Evolutionary conservation across 139 green algal species (phyloP).

Genomic region (Chlamydomonas asymmetrica): DNA sequence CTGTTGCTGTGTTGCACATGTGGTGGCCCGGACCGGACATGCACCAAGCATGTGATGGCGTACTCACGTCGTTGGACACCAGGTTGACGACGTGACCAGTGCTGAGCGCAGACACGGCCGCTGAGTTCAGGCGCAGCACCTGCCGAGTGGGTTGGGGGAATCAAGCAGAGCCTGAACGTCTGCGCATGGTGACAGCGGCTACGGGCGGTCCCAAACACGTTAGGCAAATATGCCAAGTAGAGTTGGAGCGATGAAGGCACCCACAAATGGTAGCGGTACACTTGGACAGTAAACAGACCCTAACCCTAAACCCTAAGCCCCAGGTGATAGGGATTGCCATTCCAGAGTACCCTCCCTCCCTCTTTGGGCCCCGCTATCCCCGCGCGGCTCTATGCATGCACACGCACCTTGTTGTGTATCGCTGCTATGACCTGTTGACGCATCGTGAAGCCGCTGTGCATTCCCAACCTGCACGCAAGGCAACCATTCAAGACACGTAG

Average conservation of each 20-base stretch:
- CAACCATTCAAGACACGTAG: not conserved
- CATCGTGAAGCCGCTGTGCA: slow-evolving; percentile 67
- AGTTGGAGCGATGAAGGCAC: not conserved
- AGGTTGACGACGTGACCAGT: slow-evolving; percentile 63
- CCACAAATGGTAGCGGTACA: not conserved
- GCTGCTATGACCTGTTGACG: slow-evolving; percentile 52
- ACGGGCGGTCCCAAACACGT: not conserved
- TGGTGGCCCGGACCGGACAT: no score
- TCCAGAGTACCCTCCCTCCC: not conserved
- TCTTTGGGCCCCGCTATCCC: not conserved
- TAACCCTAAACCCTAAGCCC: not conserved
- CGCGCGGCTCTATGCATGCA: not conserved
- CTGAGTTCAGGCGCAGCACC: slow-evolving; percentile 74
- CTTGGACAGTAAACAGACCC: not conserved
- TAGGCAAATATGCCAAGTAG: not conserved
- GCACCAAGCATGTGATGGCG: no score
- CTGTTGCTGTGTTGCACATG: no score
- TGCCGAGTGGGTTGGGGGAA: slow-evolving; percentile 29
- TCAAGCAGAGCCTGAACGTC: not conserved
- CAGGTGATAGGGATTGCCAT: not conserved
- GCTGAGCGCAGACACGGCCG: slow-evolving; percentile 46
- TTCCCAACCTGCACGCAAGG: slow-evolving; percentile 61
- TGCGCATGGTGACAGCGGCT: not conserved
- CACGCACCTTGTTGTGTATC: slow-evolving; percentile 54
- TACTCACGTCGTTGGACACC: slow-evolving; percentile 37